phyloP scores from a whole-genome alignment of 2,329 filamentous ascomycete genomes.

The Sporothrix brunneoviolacea region DNA sequence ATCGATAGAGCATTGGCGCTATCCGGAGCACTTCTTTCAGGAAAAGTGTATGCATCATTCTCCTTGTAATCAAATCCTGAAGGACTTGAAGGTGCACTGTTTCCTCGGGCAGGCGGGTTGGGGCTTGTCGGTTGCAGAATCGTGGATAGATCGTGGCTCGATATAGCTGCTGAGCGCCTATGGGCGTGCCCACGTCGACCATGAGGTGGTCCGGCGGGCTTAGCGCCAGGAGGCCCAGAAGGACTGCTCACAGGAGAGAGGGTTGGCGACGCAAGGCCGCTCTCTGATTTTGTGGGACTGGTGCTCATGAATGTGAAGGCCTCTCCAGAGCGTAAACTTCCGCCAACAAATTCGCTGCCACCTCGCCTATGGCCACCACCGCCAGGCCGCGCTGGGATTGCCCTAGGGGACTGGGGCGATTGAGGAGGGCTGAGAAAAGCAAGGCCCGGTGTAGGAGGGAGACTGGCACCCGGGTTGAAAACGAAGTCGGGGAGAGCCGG shows the following conservation, averaged over 20 bases:
- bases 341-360: slow-evolving; percentile 81
- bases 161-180: slow-evolving; percentile 74
- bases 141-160: slow-evolving; percentile 69
- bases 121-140: slow-evolving; percentile 57
- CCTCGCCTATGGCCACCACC: slow-evolving; percentile 73
- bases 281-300: slow-evolving; percentile 60
- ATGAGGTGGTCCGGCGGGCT: slow-evolving; percentile 16
- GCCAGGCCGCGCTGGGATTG: slow-evolving; percentile 45
- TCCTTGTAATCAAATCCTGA: slow-evolving; percentile 41
- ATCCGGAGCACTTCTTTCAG: slow-evolving; percentile 16
- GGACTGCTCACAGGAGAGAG: slow-evolving; percentile 42
- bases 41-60: slow-evolving; percentile 22
- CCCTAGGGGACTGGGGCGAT: slow-evolving; percentile 45
- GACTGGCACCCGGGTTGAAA: slow-evolving; percentile 38
- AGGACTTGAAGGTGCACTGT: slow-evolving; percentile 59
- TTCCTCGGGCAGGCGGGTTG: slow-evolving; percentile 45
- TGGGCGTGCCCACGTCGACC: slow-evolving; percentile 68
- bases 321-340: slow-evolving; percentile 53
- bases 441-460: slow-evolving; percentile 28
- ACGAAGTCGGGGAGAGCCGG: slow-evolving; percentile 47
- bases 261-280: slow-evolving; percentile 50
- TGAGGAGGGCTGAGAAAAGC: slow-evolving; percentile 48
- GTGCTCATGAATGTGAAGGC: slow-evolving; percentile 58
- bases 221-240: background rate
- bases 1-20: slow-evolving; percentile 11